These are phyloP conservation scores for Candida germanica DNA, from an alignment of 805 yeast species.

Conservation along the genomic window DNA sequence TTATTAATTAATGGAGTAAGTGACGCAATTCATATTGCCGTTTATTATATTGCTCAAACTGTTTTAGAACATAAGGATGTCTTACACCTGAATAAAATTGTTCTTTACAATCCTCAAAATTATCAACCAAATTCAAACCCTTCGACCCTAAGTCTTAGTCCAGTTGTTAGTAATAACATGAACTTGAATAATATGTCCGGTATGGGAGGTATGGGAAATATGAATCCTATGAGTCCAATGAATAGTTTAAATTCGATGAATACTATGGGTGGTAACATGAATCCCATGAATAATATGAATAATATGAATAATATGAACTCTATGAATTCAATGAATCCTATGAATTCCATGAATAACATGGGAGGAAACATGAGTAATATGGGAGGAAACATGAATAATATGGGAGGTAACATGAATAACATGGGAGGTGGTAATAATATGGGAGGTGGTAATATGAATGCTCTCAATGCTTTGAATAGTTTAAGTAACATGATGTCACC, in stretches of 20 bases:
- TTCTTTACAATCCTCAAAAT: slow-evolving; percentile 59
- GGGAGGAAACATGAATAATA: slow-evolving; percentile 7
- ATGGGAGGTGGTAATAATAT: slow-evolving; percentile 9
- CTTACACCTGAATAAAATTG: slow-evolving; percentile 50
- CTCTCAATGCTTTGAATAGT: slow-evolving; percentile 14
- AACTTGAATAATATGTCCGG: slow-evolving; percentile 1
- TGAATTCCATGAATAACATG: too few species aligned
- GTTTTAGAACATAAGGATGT: slow-evolving; percentile 56
- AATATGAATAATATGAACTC: slow-evolving; percentile 19
- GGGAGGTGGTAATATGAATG: slow-evolving; percentile 19
- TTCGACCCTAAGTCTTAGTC: slow-evolving; percentile 10
- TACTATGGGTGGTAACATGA: slow-evolving; percentile 4
- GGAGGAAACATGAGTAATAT: too few species aligned
- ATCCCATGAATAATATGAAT: slow-evolving; percentile 9
- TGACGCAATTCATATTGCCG: slow-evolving; percentile 83
- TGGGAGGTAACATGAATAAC: slow-evolving; percentile 9
- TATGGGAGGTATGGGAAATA: too few species aligned
- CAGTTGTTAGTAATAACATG: slow-evolving; percentile 6
- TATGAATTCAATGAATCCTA: slow-evolving; percentile 12
- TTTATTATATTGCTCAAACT: slow-evolving; percentile 69
- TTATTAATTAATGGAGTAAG: slow-evolving; percentile 73
- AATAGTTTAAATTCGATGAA: neutral
- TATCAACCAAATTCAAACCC: slow-evolving; percentile 18
- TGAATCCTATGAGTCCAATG: slow-evolving; percentile 4
- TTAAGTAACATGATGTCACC: slow-evolving; percentile 16